Evolutionary conservation across 352 stramenopile genomes (phyloP), one percentile per base, ranked within the genome.

Genomic region (Phytophthora ohioensis): DNA sequence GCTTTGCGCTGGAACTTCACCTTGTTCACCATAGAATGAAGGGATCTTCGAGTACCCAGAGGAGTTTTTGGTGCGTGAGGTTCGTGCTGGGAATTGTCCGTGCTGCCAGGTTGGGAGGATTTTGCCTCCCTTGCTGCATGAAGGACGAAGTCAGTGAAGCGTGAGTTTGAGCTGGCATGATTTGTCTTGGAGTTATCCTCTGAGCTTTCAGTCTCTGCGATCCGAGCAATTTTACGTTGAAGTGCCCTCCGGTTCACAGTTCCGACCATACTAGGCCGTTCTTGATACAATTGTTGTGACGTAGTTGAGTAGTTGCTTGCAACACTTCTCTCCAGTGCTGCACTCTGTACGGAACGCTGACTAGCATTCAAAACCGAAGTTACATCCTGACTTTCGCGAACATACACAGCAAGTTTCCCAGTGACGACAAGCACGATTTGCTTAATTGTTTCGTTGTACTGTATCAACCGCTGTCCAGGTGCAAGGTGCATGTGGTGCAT

Each of bases 231-330:
- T 58, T 70, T 73, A 13, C 59, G 58, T 42, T 67, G 62, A 21
- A 75, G 38, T 17, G 56, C 63, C 35, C 43, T 71, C 35, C 68
- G 62, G 53, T 56, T 72, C 36, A 42, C 21, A 9, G 13, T 30
- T 8, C 62, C 45, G 38, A 39, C 31, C n/a, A 46, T 21, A 30
- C 34, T n/a, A 41, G 38, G 17, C 12, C 68, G 48, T 9, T 75
- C 62, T 60, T 72, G 79, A 56, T 71, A 87, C 3, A 91, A 69
- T 31, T 90, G 81, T 36, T 88, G 76, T 1, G 82, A 92, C 0
- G 84, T 88, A 32, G 82, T 92, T 34, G 82, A 87, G 71, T 90
- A 90, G 51, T 92, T 90, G 57, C 82, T 92, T 10, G 75, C 78
- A 58, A 92, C 80, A 53, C 75, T 82, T 46, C 64, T 74, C 69